Evolutionary conservation across 164 flowering plant genomes (phyloP).

Genomic region (Platanus orientalis): DNA sequence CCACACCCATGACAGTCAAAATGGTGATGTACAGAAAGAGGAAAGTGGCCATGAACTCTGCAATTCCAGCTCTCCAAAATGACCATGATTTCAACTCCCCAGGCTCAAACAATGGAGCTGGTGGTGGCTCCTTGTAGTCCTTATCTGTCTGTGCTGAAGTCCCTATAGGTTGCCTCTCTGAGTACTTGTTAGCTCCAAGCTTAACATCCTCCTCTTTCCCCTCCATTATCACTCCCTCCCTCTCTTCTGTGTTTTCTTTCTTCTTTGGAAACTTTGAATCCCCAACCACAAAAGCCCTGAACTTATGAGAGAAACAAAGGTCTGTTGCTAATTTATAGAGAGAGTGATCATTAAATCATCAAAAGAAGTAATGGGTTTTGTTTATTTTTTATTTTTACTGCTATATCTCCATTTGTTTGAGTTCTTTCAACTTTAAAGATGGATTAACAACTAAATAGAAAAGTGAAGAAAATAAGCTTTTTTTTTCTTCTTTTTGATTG

Average conservation of each 20-base stretch:
- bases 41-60: conserved; percentile 2
- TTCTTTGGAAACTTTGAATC: too few species aligned
- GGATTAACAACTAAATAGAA: too few species aligned
- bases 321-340: neutral
- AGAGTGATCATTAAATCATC: neutral
- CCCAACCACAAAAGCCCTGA: neutral
- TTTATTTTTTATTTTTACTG: neutral
- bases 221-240: neutral
- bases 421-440: too few species aligned
- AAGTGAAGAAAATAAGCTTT: too few species aligned
- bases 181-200: conserved; percentile 1
- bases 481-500: too few species aligned
- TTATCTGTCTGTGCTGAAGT: neutral
- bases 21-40: neutral
- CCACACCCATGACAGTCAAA: neutral
- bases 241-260: neutral
- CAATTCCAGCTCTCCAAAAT: neutral
- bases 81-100: conserved; percentile 1
- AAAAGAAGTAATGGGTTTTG: neutral
- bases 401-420: too few species aligned
- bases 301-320: neutral
- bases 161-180: neutral
- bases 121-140: conserved; percentile 1
- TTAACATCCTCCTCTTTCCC: neutral
- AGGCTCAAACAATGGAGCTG: neutral